A percentile compares a stretch with the other conserved stretches of the same genome.
These are phyloP conservation scores for sorghum (Sorghum bicolor) DNA, from an alignment of 176 grass and related monocot species.

Conservation along the genomic window DNA sequence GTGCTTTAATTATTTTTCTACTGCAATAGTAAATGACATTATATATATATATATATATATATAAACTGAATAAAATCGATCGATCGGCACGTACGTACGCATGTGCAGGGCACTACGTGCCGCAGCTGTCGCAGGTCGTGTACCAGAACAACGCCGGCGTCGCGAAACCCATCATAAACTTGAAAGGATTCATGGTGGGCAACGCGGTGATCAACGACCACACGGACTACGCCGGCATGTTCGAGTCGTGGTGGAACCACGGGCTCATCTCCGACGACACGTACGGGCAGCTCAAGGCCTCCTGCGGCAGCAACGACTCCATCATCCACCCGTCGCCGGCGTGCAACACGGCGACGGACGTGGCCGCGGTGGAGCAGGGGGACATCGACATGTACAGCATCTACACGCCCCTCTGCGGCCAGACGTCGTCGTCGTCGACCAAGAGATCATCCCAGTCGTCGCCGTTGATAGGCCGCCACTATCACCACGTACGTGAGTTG, in stretches of 20 bases:
- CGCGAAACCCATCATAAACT: conserved; percentile 13
- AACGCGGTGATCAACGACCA: conserved; percentile 49
- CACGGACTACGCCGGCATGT: conserved; percentile 19
- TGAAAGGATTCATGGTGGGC: conserved; percentile 49
- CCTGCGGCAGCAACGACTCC: conserved; percentile 38
- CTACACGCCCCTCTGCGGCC: conserved; percentile 42
- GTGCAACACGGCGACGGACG: neutral
- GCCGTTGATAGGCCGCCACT: neutral
- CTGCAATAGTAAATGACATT: too few species aligned
- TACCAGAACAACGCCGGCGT: neutral
- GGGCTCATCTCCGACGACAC: conserved; percentile 46
- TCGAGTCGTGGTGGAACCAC: conserved; percentile 65
- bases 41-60: too few species aligned
- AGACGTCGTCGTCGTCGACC: neutral
- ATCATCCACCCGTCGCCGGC: conserved; percentile 13
- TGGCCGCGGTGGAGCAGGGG: conserved; percentile 19
- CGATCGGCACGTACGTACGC: too few species aligned
- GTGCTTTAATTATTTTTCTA: too few species aligned
- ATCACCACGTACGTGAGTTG: neutral
- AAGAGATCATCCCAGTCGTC: neutral
- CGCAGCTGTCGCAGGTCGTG: conserved; percentile 34
- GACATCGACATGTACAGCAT: conserved; percentile 47
- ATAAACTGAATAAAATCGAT: too few species aligned
- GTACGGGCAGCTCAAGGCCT: neutral
- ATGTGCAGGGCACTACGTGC: conserved; percentile 41